Base-by-base conservation (phyloP, 177 flowering plant genomes). In the Telopea speciosissima region DNA sequence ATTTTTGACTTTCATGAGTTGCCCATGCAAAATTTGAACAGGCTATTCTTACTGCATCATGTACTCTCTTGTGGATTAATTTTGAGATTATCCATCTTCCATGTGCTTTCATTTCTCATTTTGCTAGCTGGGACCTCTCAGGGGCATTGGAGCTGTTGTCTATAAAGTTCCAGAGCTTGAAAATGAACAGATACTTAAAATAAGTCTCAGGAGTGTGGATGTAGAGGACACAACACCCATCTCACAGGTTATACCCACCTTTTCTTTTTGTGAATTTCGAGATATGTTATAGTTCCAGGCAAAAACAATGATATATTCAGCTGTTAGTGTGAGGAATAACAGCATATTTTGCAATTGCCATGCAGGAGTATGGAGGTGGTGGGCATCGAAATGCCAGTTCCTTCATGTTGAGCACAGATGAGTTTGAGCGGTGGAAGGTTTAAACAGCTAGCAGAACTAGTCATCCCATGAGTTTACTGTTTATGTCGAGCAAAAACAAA, bases 301-400 rank as follows among this genome's bases (percentile, higher is more conserved):
- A 12, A 12, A 25, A 58, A 59, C 25, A 58, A 59, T 16, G 3
- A 21, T 3, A 25, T 24, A 7, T 25, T 33, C 3, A 52, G 65
- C 24, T 6, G 7, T 61, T 22, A 8, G 45, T 28, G 24, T n/a
- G 11, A 61, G 36, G 24, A 17, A 24, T 62, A 31, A 31, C 25
- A 45, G 19, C 54, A 49, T 66, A 36, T 45, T 49, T 58, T 19
- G 62, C 1, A 12, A 58, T 42, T 36, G n/a, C 17, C 44, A 25
- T 73, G 52, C 85, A 93, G 94, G 75, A 78, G 78, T 91, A 78
- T 69, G 90, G 96, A 69, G 98, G 96, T 1, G 98, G 98, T 67
- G 98, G 98, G 1, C 97, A 91, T 83, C 80, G 76, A 65, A 90
- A 85, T 79, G 98, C 98, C 14, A 91, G 97, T 75, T 93, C 97